These are phyloP conservation scores for Zalaria obscura DNA, from an alignment of 2,329 filamentous ascomycete species.

Conservation along the genomic window DNA sequence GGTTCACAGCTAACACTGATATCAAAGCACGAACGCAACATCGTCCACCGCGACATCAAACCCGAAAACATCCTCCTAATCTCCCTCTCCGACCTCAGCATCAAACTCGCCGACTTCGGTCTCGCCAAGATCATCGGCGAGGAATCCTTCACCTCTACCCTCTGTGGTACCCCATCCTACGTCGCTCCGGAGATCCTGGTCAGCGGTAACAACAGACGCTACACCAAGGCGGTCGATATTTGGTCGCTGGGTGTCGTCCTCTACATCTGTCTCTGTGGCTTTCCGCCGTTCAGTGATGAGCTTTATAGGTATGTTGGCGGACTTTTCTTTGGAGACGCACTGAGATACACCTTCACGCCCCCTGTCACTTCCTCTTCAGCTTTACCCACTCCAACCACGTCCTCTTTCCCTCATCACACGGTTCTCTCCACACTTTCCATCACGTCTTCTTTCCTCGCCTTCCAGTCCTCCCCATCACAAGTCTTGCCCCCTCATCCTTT, in stretches of 20 bases:
- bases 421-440: no score
- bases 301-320: conserved; percentile 41
- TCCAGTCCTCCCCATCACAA: no score
- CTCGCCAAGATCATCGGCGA: conserved; percentile 97
- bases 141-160: conserved; percentile 90
- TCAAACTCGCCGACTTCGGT: conserved; percentile 93
- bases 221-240: conserved; percentile 88
- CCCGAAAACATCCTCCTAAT: conserved; percentile 88
- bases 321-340: no score
- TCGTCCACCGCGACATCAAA: conserved; percentile 96
- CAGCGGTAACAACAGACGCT: conserved; percentile 66
- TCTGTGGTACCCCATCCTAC: conserved; percentile 81
- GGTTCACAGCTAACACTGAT: conserved; percentile 9
- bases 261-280: conserved; percentile 93
- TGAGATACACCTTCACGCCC: no score
- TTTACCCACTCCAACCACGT: no score
- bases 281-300: conserved; percentile 94
- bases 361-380: no score
- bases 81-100: conserved; percentile 60
- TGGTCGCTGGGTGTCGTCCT: conserved; percentile 97
- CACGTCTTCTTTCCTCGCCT: no score
- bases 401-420: no score
- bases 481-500: no score
- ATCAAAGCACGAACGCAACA: conserved; percentile 78
- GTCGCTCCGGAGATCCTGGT: conserved; percentile 92